Conservation (phyloP, 495 filamentous ascomycete species). For the Penicillium ochrochloron region DNA sequence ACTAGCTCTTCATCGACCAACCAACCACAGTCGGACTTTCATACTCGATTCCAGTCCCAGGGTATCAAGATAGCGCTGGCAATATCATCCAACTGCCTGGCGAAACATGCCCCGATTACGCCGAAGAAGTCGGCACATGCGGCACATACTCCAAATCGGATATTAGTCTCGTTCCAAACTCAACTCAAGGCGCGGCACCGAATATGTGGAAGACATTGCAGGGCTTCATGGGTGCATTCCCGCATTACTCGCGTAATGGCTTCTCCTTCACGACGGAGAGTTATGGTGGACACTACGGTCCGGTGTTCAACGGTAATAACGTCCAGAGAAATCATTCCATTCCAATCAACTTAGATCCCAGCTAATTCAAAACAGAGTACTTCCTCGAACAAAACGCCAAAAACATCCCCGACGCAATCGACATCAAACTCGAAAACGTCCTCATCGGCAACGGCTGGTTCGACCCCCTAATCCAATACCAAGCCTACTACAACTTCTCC, state of each 20-base stretch:
- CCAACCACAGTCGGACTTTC: slow-evolving; percentile 64
- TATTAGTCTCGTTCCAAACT: slow-evolving; percentile 54
- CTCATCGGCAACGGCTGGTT: slow-evolving; percentile 64
- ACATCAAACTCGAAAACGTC: slow-evolving; percentile 60
- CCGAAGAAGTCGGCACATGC: slow-evolving; percentile 46
- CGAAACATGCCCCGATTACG: slow-evolving; percentile 59
- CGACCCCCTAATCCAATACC: slow-evolving; percentile 63
- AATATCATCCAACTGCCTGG: slow-evolving; percentile 44
- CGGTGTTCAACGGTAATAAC: slow-evolving; percentile 58
- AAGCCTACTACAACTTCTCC: slow-evolving; percentile 68
- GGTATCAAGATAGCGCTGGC: slow-evolving; percentile 43
- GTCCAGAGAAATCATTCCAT: too few relatives aligned
- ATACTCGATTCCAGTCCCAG: slow-evolving; percentile 59
- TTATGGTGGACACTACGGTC: slow-evolving; percentile 67
- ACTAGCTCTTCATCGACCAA: slow-evolving; percentile 58
- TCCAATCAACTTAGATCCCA: too few relatives aligned
- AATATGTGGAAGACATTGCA: slow-evolving; percentile 64
- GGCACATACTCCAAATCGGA: slow-evolving; percentile 60
- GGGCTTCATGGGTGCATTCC: slow-evolving; percentile 67
- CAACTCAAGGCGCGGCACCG: slow-evolving; percentile 58
- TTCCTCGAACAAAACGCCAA: slow-evolving; percentile 44
- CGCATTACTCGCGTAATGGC: slow-evolving; percentile 57
- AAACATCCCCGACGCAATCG: slow-evolving; percentile 37
- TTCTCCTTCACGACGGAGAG: slow-evolving; percentile 65
- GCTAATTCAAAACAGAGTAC: slow-evolving; percentile 31